phyloP scores from a whole-genome alignment of 495 filamentous ascomycete species.

The Tuber indicum region DNA sequence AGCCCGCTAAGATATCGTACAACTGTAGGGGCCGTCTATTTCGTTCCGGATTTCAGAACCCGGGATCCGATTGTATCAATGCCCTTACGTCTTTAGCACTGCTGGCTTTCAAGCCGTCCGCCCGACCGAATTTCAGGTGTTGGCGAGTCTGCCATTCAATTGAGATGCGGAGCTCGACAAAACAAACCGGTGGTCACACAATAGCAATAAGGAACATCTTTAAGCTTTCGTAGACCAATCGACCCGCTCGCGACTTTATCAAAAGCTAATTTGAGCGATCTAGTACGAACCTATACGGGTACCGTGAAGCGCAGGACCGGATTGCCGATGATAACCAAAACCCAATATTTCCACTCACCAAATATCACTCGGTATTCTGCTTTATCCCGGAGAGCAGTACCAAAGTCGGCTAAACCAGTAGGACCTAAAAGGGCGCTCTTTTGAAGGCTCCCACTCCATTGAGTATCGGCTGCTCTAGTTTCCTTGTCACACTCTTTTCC shows the following conservation, averaged over 20 bases:
- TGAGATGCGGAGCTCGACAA: background rate
- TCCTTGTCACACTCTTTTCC: background rate
- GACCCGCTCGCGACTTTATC: background rate
- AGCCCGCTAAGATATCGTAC: background rate
- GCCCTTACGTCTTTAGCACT: background rate
- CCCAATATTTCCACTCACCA: background rate
- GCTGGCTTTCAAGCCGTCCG: background rate
- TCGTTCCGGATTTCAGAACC: background rate
- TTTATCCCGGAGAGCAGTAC: background rate
- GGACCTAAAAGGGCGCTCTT: background rate
- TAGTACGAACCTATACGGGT: background rate
- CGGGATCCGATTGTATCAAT: background rate
- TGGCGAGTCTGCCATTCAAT: background rate
- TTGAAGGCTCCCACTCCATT: background rate
- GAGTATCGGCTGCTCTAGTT: background rate
- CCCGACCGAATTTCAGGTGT: background rate
- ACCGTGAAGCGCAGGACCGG: background rate
- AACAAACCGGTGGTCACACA: background rate
- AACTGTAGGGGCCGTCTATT: background rate
- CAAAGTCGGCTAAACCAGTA: background rate
- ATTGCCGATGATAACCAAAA: background rate
- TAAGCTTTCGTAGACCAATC: background rate
- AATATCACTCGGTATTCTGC: background rate
- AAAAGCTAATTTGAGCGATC: background rate
- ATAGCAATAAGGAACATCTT: background rate